These are phyloP conservation scores for Ceratocystis variospora DNA, from an alignment of 2,329 filamentous ascomycete genomes.

Conservation along the genomic window DNA sequence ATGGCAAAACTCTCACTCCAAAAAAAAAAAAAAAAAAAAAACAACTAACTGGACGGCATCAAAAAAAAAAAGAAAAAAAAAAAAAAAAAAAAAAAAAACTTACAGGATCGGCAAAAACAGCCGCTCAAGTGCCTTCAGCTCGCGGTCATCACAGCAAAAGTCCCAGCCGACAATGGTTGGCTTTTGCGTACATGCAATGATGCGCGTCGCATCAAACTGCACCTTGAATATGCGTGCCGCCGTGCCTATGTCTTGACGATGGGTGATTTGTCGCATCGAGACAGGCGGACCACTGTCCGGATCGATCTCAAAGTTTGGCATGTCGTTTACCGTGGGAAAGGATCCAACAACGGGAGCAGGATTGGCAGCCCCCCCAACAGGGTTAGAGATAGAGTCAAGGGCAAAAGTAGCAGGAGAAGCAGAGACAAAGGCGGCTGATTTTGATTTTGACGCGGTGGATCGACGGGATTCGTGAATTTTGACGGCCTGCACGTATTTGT, in stretches of 20 bases:
- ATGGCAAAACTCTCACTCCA: background rate
- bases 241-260: conserved; percentile 32
- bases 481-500: conserved; percentile 22
- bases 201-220: conserved; percentile 84
- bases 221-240: conserved; percentile 75
- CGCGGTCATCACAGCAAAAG: conserved; percentile 74
- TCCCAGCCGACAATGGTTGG: conserved; percentile 93
- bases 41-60: too few species aligned
- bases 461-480: background rate
- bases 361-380: background rate
- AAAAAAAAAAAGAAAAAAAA: background rate
- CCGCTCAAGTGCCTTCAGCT: conserved; percentile 61
- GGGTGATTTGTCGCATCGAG: conserved; percentile 12
- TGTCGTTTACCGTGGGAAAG: background rate
- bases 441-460: background rate
- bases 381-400: background rate
- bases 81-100: background rate
- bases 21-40: background rate
- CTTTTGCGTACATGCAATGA: conserved; percentile 89
- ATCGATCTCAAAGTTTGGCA: conserved; percentile 9
- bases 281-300: conserved; percentile 5
- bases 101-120: conserved; percentile 59
- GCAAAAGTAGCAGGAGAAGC: background rate
- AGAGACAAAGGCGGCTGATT: background rate
- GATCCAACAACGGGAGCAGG: background rate